phyloP scores from a whole-genome alignment of 495 filamentous ascomycete genomes.

The Hyaloscypha hepaticicola region DNA sequence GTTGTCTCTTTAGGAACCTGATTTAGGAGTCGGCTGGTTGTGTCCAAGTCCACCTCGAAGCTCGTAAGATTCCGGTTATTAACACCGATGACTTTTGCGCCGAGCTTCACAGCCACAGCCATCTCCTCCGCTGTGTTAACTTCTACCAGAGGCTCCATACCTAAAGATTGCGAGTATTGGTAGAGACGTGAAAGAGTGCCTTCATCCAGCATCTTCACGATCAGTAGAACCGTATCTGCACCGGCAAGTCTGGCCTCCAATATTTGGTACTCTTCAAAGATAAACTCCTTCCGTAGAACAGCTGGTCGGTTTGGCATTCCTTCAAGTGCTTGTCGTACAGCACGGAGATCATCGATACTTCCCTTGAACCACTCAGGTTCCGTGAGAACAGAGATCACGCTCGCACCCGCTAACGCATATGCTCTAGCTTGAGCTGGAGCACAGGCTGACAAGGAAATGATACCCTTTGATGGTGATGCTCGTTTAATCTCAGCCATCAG shows the following conservation, averaged over 20 bases:
- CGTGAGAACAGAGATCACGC: slow-evolving; percentile 94
- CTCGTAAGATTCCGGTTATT: slow-evolving; percentile 96
- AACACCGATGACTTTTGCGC: slow-evolving; percentile 93
- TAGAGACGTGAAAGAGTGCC: slow-evolving; percentile 77
- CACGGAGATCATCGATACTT: slow-evolving; percentile 87
- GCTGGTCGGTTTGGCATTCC: slow-evolving; percentile 90
- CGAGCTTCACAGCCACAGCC: slow-evolving; percentile 79
- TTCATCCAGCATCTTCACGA: slow-evolving; percentile 94
- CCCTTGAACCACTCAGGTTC: slow-evolving; percentile 99
- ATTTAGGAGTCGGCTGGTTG: slow-evolving; percentile 85
- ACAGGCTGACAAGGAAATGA: slow-evolving; percentile 83
- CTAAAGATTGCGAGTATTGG: slow-evolving; percentile 80
- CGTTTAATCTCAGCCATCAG: slow-evolving; percentile 97
- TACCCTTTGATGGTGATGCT: slow-evolving; percentile 93
- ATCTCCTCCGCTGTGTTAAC: slow-evolving; percentile 95
- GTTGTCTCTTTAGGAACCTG: slow-evolving; percentile 84
- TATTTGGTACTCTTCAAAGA: slow-evolving; percentile 98
- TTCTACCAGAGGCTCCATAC: slow-evolving; percentile 97
- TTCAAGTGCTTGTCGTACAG: slow-evolving; percentile 82
- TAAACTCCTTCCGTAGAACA: slow-evolving; percentile 91
- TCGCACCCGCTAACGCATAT: slow-evolving; percentile 92
- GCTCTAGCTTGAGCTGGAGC: slow-evolving; percentile 87
- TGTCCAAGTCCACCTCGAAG: slow-evolving; percentile 95
- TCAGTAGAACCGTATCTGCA: slow-evolving; percentile 92
- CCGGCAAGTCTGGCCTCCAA: slow-evolving; percentile 90